A percentile compares a stretch with the other conserved stretches of the same genome.
Evolutionary conservation across 108 stramenopile genomes (phyloP).

Genomic region (Skeletonema costatum): DNA sequence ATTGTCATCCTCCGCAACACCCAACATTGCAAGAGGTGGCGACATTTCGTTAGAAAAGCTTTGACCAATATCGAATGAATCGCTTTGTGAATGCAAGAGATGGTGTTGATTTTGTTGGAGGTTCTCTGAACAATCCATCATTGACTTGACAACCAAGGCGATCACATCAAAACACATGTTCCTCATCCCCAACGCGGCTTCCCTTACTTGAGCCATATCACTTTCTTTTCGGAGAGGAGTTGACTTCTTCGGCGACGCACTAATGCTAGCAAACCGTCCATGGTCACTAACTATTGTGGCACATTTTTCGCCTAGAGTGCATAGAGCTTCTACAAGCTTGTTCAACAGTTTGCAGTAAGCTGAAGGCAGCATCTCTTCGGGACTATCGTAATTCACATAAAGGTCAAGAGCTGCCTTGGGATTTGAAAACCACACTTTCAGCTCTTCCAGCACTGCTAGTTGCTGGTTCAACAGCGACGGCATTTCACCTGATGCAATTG

Average conservation of each 20-base stretch:
- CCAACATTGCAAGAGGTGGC: constrained; percentile 26
- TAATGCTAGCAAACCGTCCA: constrained; percentile 50
- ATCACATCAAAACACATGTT: constrained; percentile 73
- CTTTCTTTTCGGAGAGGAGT: constrained; percentile 8
- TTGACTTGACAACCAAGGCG: constrained; percentile 56
- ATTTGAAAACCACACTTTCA: constrained; percentile 80
- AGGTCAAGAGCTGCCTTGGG: constrained; percentile 69
- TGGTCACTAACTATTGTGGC: constrained; percentile 73
- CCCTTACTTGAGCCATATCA: constrained; percentile 46
- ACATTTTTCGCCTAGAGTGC: constrained; percentile 77
- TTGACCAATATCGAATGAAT: constrained; percentile 10
- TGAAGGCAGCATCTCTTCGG: constrained; percentile 50
- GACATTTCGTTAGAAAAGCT: constrained; percentile 19
- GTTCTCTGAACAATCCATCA: constrained; percentile 52
- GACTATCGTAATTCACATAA: constrained; percentile 81
- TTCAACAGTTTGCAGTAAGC: constrained; percentile 70
- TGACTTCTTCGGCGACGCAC: constrained; percentile 29
- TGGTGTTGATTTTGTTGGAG: constrained; percentile 34
- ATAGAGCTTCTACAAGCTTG: constrained; percentile 66
- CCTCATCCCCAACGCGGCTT: constrained; percentile 69
- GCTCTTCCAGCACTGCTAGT: constrained; percentile 67
- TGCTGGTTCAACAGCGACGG: constrained; percentile 70
- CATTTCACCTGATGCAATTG: constrained; percentile 28
- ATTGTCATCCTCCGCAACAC: constrained; percentile 29
- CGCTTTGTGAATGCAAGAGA: constrained; percentile 17